A percentile compares a stretch with the other conserved stretches of the same genome.
These are phyloP conservation scores for Penicillium goetzii DNA, from an alignment of 495 filamentous ascomycete species.

Conservation along the genomic window DNA sequence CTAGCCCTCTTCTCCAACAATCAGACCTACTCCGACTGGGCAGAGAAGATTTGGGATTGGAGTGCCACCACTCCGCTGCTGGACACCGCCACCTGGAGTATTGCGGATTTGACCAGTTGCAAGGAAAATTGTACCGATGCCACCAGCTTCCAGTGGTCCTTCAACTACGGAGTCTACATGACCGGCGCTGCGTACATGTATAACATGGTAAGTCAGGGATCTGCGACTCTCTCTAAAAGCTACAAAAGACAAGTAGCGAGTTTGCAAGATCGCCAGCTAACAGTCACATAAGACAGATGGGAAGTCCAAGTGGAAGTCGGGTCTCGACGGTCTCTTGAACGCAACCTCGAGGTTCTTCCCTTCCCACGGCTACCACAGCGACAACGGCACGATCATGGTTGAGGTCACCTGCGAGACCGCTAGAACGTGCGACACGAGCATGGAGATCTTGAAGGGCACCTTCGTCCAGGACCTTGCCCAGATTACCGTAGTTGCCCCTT, in stretches of 20 bases:
- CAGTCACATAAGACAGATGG: conserved; percentile 55
- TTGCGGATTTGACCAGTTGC: conserved; percentile 60
- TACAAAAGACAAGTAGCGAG: background rate
- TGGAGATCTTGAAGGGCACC: conserved; percentile 72
- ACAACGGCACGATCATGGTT: conserved; percentile 57
- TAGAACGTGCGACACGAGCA: conserved; percentile 63
- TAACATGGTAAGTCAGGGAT: conserved; percentile 53
- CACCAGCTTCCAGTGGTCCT: conserved; percentile 66
- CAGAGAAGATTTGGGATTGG: conserved; percentile 72
- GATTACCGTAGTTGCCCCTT: conserved; percentile 63
- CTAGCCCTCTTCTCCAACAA: conserved; percentile 74
- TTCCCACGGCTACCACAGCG: conserved; percentile 44
- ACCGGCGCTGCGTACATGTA: conserved; percentile 73
- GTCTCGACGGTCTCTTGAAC: conserved; percentile 60
- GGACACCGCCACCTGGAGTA: conserved; percentile 55
- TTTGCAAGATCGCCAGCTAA: conserved; percentile 21
- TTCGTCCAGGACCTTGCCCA: conserved; percentile 65
- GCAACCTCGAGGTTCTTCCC: conserved; percentile 63
- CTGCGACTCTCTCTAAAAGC: background rate
- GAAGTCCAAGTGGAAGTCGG: conserved; percentile 56
- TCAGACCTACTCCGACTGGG: conserved; percentile 71
- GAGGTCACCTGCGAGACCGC: conserved; percentile 75
- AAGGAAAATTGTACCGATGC: conserved; percentile 55
- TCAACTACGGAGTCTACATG: conserved; percentile 70
- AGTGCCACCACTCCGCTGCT: conserved; percentile 56